phyloP scores from a whole-genome alignment of 2,329 filamentous ascomycete species.

The Fusarium napiforme region DNA sequence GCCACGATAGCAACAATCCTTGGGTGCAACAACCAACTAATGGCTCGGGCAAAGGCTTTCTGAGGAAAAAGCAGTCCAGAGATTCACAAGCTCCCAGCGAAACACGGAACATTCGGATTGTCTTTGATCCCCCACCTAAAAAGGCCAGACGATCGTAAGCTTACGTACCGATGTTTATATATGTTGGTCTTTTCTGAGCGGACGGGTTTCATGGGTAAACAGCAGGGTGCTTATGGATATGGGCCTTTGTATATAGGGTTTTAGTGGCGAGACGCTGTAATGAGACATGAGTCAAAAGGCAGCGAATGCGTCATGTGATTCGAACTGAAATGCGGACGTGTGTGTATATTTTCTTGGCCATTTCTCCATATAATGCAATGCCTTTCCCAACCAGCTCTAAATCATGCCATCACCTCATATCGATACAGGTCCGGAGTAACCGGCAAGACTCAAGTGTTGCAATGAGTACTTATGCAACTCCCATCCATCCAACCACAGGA shows the following conservation, averaged over 20 bases:
- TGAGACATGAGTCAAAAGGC: neutral
- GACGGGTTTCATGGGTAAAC: conserved; percentile 8
- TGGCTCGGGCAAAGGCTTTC: conserved; percentile 19
- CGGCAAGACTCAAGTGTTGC: conserved; percentile 22
- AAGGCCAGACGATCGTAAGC: conserved; percentile 15
- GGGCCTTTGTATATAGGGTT: neutral
- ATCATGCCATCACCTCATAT: conserved; percentile 13
- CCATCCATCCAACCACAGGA: conserved; percentile 40
- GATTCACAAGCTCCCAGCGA: conserved; percentile 51
- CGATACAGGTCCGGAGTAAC: conserved; percentile 25
- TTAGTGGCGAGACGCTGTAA: neutral
- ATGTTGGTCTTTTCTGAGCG: neutral
- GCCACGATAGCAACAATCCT: conserved; percentile 20
- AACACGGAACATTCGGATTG: conserved; percentile 50
- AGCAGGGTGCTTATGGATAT: neutral
- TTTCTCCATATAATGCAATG: conserved; percentile 25
- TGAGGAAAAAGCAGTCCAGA: conserved; percentile 38
- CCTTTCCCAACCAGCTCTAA: conserved; percentile 18
- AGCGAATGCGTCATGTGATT: neutral
- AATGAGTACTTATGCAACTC: conserved; percentile 3
- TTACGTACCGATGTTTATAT: neutral
- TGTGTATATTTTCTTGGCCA: conserved; percentile 29
- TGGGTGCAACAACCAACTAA: conserved; percentile 32
- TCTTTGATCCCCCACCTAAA: conserved; percentile 54
- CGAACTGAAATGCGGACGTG: conserved; percentile 3